phyloP scores from a whole-genome alignment of 2,329 filamentous ascomycete genomes.

The Teratosphaeria destructans region DNA sequence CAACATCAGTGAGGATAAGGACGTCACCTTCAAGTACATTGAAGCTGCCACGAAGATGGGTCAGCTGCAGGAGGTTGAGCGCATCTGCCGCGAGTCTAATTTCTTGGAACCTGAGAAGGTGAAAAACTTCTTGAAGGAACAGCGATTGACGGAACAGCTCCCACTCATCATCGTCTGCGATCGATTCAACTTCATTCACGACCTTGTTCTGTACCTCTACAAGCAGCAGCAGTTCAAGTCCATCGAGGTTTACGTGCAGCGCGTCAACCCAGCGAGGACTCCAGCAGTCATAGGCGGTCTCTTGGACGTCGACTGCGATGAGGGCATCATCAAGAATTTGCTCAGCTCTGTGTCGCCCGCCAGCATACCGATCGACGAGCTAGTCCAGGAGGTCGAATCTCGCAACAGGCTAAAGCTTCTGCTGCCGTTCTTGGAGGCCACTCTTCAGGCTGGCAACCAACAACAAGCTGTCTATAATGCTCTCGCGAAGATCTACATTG shows the following conservation, averaged over 20 bases:
- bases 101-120: conserved; percentile 34
- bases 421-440: conserved; percentile 89
- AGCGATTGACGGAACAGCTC: conserved; percentile 80
- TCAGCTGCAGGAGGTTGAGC: conserved; percentile 91
- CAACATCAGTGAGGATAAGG: conserved; percentile 87
- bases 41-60: conserved; percentile 90
- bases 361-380: conserved; percentile 84
- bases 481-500: conserved; percentile 97
- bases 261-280: conserved; percentile 83
- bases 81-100: conserved; percentile 86
- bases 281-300: conserved; percentile 88
- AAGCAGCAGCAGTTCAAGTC: conserved; percentile 99
- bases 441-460: conserved; percentile 78
- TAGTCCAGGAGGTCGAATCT: conserved; percentile 88
- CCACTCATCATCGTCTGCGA: conserved; percentile 98
- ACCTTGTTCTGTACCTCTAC: conserved; percentile 91
- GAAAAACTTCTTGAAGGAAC: conserved; percentile 99
- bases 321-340: conserved; percentile 88
- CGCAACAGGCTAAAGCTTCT: conserved; percentile 93
- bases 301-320: conserved; percentile 93
- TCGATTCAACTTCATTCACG: conserved; percentile 98
- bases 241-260: conserved; percentile 95
- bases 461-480: conserved; percentile 97
- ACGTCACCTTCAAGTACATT: conserved; percentile 99
- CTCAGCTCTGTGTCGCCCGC: conserved; percentile 73